Evolutionary conservation across 495 filamentous ascomycete genomes (phyloP).

Genomic region (Trichocladium uniseriatum): DNA sequence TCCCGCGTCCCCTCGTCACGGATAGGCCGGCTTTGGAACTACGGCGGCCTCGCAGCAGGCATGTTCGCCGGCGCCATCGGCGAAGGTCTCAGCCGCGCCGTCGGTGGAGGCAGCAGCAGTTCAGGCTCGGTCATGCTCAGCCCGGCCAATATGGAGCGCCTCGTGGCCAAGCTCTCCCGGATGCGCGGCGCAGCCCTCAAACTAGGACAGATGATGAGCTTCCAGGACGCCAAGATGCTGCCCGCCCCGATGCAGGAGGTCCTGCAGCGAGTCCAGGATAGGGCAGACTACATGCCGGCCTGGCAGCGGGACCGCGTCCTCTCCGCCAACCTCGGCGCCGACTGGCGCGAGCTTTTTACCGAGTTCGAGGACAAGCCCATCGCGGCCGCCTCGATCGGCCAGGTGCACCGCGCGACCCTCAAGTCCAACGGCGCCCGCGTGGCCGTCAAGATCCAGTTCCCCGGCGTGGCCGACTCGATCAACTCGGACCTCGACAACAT

Average conservation of each 20-base stretch:
- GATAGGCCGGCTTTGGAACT: constrained; percentile 84
- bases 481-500: constrained; percentile 93
- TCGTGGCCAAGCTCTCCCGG: constrained; percentile 83
- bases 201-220: constrained; percentile 92
- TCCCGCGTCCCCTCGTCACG: constrained; percentile 86
- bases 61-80: constrained; percentile 92
- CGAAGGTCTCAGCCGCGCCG: constrained; percentile 66
- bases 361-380: constrained; percentile 87
- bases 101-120: constrained; percentile 44
- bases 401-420: constrained; percentile 84
- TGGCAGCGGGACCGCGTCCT: constrained; percentile 85
- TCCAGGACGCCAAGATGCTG: constrained; percentile 96
- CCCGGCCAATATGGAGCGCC: constrained; percentile 77
- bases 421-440: constrained; percentile 64
- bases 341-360: constrained; percentile 77
- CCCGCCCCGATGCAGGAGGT: constrained; percentile 77
- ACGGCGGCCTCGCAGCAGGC: constrained; percentile 81
- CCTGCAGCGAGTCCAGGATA: constrained; percentile 88
- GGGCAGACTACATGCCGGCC: constrained; percentile 94
- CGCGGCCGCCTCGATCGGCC: constrained; percentile 94
- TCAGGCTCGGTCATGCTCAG: constrained; percentile 77
- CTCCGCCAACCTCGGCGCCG: constrained; percentile 61
- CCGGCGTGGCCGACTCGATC: constrained; percentile 91
- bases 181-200: constrained; percentile 99
- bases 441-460: constrained; percentile 95